phyloP scores from a whole-genome alignment of 371 early-diverging fungal genomes.

The Rhizomucor miehei region DNA sequence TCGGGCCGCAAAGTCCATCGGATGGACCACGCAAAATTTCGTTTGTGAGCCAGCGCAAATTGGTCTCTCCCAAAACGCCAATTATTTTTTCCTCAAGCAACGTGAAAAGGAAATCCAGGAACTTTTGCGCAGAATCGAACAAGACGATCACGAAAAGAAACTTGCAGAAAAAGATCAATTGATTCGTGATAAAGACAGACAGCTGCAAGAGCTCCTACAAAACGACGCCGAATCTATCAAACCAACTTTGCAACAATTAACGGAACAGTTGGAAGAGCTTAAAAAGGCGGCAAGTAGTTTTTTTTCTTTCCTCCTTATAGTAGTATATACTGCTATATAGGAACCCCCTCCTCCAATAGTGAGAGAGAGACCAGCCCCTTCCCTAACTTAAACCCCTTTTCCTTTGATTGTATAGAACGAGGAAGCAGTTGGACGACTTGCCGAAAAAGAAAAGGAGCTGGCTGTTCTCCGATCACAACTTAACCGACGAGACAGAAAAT shows the following conservation, averaged over 20 bases:
- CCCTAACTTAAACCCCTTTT: neutral
- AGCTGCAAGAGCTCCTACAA: conserved; percentile 29
- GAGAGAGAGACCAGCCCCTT: no score
- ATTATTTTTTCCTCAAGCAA: no score
- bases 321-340: no score
- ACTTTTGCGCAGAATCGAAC: conserved; percentile 19
- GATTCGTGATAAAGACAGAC: conserved; percentile 22
- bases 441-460: conserved; percentile 41
- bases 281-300: conserved; percentile 33
- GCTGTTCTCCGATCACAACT: conserved; percentile 32
- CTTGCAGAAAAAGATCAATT: conserved; percentile 36
- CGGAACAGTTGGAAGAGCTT: conserved; percentile 34
- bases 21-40: no score
- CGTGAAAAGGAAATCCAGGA: conserved; percentile 26
- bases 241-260: conserved; percentile 38
- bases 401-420: conserved; percentile 27
- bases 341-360: no score
- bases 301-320: neutral
- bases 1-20: no score
- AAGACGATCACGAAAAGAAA: conserved; percentile 9
- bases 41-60: no score
- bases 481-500: conserved; percentile 31
- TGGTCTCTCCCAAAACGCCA: no score
- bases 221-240: conserved; percentile 32
- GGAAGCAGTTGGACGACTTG: conserved; percentile 28